A percentile compares a stretch with the other conserved stretches of the same genome.
phyloP scores from a whole-genome alignment of 2,329 filamentous ascomycete species.

The Dichotomopilus funicola region DNA sequence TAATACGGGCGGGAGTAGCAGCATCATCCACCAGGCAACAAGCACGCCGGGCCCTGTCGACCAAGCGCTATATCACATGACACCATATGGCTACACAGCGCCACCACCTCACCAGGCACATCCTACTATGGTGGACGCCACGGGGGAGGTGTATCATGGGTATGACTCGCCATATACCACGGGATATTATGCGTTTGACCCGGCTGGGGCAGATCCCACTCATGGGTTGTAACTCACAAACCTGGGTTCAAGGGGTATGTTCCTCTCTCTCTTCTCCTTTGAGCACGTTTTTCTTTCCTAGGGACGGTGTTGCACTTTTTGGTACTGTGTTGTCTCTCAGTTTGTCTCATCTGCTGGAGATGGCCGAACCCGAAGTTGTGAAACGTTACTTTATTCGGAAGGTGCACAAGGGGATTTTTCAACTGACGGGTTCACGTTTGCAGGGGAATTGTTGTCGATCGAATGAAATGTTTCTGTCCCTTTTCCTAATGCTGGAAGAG shows the following conservation, averaged over 20 bases:
- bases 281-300: no score
- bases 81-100: conserved; percentile 13
- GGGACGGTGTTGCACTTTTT: not conserved
- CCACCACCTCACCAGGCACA: not conserved
- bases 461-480: not conserved
- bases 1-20: conserved; percentile 3
- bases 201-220: not conserved
- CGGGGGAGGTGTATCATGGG: conserved; percentile 1
- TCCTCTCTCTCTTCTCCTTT: not conserved
- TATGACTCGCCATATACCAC: conserved; percentile 5
- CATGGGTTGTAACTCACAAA: conserved; percentile 6
- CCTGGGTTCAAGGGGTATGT: no score
- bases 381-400: not conserved
- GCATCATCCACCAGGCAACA: not conserved
- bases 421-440: conserved; percentile 7
- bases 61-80: conserved; percentile 12
- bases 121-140: not conserved
- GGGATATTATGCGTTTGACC: conserved; percentile 12
- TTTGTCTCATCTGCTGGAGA: not conserved
- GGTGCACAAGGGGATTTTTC: not conserved
- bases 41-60: conserved; percentile 2
- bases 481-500: not conserved
- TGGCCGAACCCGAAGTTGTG: not conserved
- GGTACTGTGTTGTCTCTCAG: not conserved
- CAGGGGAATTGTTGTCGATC: not conserved